Percentiles rank a stretch among this genome's conserved stretches.
Evolutionary conservation across 2,329 filamentous ascomycete species (phyloP).

Genomic region (Aphanocladium album): DNA sequence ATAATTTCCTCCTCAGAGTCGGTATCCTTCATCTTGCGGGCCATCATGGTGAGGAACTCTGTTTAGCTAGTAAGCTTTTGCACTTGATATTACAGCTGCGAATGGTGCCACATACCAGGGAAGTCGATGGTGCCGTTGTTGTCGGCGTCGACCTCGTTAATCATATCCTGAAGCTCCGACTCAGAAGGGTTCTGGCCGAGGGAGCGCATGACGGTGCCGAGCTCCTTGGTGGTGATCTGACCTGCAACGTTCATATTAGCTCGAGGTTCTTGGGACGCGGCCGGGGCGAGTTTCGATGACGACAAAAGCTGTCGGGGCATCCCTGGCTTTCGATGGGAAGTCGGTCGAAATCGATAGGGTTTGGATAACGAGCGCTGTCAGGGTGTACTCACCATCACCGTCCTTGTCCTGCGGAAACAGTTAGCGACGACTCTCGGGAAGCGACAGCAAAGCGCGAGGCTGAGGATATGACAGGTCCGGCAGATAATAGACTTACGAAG

Average conservation of each 20-base stretch:
- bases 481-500: constrained; percentile 66
- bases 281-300: background rate
- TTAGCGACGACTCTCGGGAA: constrained; percentile 20
- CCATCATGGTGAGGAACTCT: constrained; percentile 95
- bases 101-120: constrained; percentile 59
- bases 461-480: background rate
- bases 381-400: constrained; percentile 74
- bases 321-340: background rate
- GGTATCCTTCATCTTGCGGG: constrained; percentile 90
- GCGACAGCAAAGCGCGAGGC: background rate
- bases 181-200: constrained; percentile 86
- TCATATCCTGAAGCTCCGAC: constrained; percentile 89
- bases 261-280: background rate
- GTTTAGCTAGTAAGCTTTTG: background rate
- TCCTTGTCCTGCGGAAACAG: constrained; percentile 66
- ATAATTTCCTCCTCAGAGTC: constrained; percentile 88
- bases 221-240: constrained; percentile 87
- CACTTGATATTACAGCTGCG: background rate
- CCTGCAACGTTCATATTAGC: constrained; percentile 43
- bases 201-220: constrained; percentile 86
- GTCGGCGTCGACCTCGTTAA: constrained; percentile 88
- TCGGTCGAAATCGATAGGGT: background rate
- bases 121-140: constrained; percentile 93
- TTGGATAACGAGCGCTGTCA: background rate
- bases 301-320: background rate